Evolutionary conservation across 768 basidiomycete genomes (phyloP), one percentile per base, ranked within the genome.

Genomic region (Suillus placidus): DNA sequence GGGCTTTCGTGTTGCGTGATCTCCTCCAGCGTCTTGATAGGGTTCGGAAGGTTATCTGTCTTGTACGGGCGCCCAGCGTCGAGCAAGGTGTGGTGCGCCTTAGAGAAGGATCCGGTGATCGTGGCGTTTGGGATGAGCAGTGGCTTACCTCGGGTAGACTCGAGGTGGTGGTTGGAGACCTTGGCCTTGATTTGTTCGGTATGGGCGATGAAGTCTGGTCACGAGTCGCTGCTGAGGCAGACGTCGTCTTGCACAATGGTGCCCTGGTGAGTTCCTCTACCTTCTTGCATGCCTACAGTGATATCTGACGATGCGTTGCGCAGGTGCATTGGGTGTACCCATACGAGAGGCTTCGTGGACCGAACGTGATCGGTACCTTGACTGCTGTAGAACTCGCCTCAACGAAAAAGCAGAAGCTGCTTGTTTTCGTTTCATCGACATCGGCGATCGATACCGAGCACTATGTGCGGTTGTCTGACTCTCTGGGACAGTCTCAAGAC

Each of bases 311-410:
- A 26, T 40, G 40, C 20, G 8, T 12, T 23, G 40, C 37, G 32
- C 72, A 95, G 94, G 94, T 99, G 16, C 97, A 99, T 73, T 99
- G 97, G 97, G 94, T 99, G 3, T 99, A 97, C 77, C 95, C 95
- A 0, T 99, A 99, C 78, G 91, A 96, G 74, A 94, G 89, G 75
- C 84, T 99, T 13, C 92, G 96, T 8, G 84, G 90, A 0, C 87
- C 96, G 16, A 99, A 99, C 76, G 97, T 99, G n/a, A 73, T 96
- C 13, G 90, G 92, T 0, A 99, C 97, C 7, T 73, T 99, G 64
- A 91, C 92, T 2, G 89, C 89, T 7, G 83, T 97, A 51, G 85
- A 92, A 40, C 85, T 99, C 34, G 93, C 93, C 4, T 85, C 89
- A 14, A 82, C 84, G 9, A 81, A 83, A 30, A 93, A 88, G 73